These are phyloP conservation scores for Emiliania huxleyi DNA, from an alignment of 78 protist genomes.

Conservation along the genomic window DNA sequence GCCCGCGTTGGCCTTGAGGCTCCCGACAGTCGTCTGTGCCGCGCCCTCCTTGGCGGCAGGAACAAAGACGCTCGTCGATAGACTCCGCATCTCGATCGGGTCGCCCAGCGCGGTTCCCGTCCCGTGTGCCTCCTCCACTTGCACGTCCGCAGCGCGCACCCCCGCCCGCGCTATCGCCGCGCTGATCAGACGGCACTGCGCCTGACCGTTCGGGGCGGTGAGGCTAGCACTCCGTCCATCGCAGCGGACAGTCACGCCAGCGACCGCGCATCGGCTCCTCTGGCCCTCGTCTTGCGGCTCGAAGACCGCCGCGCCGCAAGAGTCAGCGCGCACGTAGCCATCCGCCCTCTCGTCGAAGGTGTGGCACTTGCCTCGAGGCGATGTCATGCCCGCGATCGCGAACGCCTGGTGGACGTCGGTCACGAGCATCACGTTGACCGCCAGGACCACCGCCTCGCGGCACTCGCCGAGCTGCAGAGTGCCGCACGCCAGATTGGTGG, in stretches of 20 bases:
- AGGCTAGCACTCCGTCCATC: constrained; percentile 62
- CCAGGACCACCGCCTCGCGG: background rate
- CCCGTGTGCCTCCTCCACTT: background rate
- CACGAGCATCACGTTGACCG: background rate
- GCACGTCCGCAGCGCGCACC: constrained; percentile 47
- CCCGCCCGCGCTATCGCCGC: constrained; percentile 48
- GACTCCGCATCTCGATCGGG: constrained; percentile 31
- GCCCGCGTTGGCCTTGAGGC: background rate
- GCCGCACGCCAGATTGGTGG: constrained; percentile 66
- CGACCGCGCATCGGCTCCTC: background rate
- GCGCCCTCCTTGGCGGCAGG: background rate
- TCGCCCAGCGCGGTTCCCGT: constrained; percentile 72
- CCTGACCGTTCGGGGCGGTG: constrained; percentile 65
- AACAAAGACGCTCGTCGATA: constrained; percentile 41
- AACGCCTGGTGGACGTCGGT: constrained; percentile 29
- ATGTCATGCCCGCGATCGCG: constrained; percentile 51
- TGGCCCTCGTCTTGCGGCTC: background rate
- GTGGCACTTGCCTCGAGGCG: constrained; percentile 61
- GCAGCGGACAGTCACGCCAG: background rate
- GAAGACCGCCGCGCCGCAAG: constrained; percentile 64
- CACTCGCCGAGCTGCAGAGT: background rate
- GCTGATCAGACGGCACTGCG: constrained; percentile 62
- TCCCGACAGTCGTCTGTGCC: background rate
- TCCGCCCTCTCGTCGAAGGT: constrained; percentile 74
- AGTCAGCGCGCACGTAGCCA: constrained; percentile 87